These are phyloP conservation scores for Globisporangium nunn DNA, from an alignment of 352 stramenopile genomes.

Conservation along the genomic window DNA sequence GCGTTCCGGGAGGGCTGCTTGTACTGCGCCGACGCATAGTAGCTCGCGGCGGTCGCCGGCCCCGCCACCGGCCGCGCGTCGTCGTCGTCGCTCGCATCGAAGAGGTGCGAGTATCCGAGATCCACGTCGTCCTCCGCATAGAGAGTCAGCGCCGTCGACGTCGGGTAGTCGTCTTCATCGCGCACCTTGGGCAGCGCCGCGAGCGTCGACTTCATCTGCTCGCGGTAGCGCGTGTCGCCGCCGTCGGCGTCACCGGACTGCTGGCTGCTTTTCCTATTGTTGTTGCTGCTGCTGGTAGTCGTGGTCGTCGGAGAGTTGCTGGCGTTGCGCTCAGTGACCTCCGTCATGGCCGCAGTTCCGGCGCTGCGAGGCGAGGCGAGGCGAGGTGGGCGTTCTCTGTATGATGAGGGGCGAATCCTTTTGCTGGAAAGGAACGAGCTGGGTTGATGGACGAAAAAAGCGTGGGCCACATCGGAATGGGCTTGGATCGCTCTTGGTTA, in stretches of 20 bases:
- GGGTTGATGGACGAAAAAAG: no score
- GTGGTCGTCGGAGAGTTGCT: background rate
- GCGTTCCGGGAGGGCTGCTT: constrained; percentile 17
- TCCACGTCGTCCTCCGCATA: constrained; percentile 27
- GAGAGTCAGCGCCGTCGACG: constrained; percentile 38
- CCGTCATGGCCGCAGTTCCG: constrained; percentile 5
- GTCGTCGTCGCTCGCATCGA: constrained; percentile 31
- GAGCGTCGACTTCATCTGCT: constrained; percentile 25
- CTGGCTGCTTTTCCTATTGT: background rate
- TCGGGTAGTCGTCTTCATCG: constrained; percentile 15
- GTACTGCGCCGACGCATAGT: background rate
- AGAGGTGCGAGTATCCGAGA: constrained; percentile 39
- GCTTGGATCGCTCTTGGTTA: no score
- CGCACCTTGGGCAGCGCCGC: constrained; percentile 21
- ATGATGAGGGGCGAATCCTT: no score
- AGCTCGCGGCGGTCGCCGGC: constrained; percentile 6
- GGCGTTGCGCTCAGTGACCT: constrained; percentile 11
- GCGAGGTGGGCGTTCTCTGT: no score
- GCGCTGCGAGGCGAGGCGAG: no score
- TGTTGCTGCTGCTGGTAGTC: background rate
- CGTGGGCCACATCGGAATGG: no score
- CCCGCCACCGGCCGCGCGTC: constrained; percentile 4
- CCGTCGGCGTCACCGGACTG: constrained; percentile 12
- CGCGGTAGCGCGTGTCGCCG: constrained; percentile 21
- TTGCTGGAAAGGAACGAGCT: no score